These are phyloP conservation scores for Coemansia sp. DNA, from an alignment of 192 early-diverging fungal species.

Conservation along the genomic window DNA sequence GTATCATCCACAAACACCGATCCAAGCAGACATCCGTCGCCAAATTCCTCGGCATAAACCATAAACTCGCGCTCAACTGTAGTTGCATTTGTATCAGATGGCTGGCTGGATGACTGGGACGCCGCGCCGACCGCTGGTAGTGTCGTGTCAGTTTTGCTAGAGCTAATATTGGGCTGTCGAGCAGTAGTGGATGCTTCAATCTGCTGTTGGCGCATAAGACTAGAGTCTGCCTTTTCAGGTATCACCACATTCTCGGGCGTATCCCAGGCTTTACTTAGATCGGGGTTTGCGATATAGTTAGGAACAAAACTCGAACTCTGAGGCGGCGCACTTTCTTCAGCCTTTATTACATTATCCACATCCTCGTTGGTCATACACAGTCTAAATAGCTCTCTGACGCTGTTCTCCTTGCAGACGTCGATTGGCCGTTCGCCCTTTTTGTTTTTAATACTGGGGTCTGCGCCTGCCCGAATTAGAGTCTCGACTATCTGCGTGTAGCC, in stretches of 20 bases:
- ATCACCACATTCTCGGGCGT: constrained; percentile 55
- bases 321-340: neutral
- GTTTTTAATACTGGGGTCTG: constrained; percentile 55
- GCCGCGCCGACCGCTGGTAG: too few relatives aligned
- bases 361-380: constrained; percentile 8
- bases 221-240: constrained; percentile 27
- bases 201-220: constrained; percentile 30
- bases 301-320: constrained; percentile 47
- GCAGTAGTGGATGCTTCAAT: constrained; percentile 23
- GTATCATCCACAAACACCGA: constrained; percentile 51
- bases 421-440: constrained; percentile 61
- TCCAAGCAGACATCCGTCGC: constrained; percentile 58
- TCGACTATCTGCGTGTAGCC: constrained; percentile 60
- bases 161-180: neutral
- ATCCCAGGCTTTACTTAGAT: constrained; percentile 67
- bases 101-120: too few relatives aligned
- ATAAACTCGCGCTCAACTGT: constrained; percentile 54
- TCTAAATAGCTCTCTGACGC: constrained; percentile 46
- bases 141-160: too few relatives aligned
- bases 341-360: constrained; percentile 7
- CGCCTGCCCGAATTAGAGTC: constrained; percentile 64
- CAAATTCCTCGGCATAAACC: constrained; percentile 49
- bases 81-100: neutral
- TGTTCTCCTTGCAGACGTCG: constrained; percentile 59
- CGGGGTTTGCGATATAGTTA: constrained; percentile 63